These are phyloP conservation scores for Coccomyxa sp. DNA, from an alignment of 139 green algal genomes.

Conservation along the genomic window DNA sequence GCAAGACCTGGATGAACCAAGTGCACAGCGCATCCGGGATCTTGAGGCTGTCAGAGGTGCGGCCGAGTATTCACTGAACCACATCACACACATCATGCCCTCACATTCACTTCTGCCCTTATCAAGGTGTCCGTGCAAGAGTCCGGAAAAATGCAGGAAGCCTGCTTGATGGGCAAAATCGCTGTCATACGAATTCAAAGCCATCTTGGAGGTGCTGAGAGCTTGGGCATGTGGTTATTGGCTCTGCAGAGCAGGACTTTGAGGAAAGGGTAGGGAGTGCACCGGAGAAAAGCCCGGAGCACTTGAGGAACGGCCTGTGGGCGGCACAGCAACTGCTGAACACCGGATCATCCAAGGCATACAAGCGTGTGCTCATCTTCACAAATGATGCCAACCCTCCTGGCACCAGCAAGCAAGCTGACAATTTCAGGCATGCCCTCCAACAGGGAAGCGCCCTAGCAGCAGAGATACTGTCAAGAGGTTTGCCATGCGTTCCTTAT, in stretches of 20 bases:
- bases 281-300: constrained; percentile 5
- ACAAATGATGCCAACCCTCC: constrained; percentile 15
- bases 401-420: background rate
- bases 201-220: no score
- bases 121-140: no score
- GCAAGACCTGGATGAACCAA: constrained; percentile 18
- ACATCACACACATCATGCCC: no score
- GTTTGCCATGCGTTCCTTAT: no score
- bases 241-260: constrained; percentile 9
- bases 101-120: no score
- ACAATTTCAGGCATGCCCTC: background rate
- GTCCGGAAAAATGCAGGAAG: no score
- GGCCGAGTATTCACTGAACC: background rate
- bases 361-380: constrained; percentile 22
- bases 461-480: no score
- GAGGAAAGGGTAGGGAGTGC: constrained; percentile 4
- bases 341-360: background rate
- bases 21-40: constrained; percentile 14
- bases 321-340: constrained; percentile 6
- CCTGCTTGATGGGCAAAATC: no score
- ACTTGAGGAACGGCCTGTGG: constrained; percentile 16
- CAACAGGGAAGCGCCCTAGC: no score
- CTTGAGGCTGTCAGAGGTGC: background rate
- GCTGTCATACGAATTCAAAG: no score
- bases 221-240: no score